phyloP scores from a whole-genome alignment of 2,329 filamentous ascomycete species.

The Akanthomyces muscarius region DNA sequence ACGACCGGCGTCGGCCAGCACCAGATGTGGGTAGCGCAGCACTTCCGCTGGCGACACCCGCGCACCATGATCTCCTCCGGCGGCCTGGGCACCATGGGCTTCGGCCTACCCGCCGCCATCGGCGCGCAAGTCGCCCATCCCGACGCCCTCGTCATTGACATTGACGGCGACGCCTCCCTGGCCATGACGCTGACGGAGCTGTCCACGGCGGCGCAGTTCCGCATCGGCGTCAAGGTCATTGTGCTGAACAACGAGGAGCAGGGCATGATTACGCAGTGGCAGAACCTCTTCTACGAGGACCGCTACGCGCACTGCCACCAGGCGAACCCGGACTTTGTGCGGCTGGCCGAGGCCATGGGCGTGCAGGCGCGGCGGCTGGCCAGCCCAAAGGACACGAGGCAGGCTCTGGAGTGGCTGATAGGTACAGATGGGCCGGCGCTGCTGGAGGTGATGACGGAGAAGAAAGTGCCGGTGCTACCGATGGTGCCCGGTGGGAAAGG shows the following conservation, averaged over 20 bases:
- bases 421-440: no score
- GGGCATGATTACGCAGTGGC: constrained; percentile 52
- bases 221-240: constrained; percentile 93
- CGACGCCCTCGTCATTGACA: constrained; percentile 85
- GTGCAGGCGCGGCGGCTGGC: no score
- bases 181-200: constrained; percentile 98
- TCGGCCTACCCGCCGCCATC: constrained; percentile 88
- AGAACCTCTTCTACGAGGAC: no score
- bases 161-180: constrained; percentile 98
- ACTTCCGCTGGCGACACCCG: constrained; percentile 90
- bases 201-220: constrained; percentile 88
- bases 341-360: no score
- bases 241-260: constrained; percentile 96
- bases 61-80: constrained; percentile 95
- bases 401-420: no score
- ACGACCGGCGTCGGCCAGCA: constrained; percentile 94
- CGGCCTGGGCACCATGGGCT: constrained; percentile 91
- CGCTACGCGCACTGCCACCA: no score
- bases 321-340: no score
- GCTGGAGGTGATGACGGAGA: no score
- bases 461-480: no score
- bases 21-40: constrained; percentile 98
- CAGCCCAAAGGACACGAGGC: no score
- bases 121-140: constrained; percentile 80
- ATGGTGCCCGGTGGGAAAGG: neutral